Conservation (phyloP, 2,329 filamentous ascomycete genomes). For the Colletotrichum truncatum region DNA sequence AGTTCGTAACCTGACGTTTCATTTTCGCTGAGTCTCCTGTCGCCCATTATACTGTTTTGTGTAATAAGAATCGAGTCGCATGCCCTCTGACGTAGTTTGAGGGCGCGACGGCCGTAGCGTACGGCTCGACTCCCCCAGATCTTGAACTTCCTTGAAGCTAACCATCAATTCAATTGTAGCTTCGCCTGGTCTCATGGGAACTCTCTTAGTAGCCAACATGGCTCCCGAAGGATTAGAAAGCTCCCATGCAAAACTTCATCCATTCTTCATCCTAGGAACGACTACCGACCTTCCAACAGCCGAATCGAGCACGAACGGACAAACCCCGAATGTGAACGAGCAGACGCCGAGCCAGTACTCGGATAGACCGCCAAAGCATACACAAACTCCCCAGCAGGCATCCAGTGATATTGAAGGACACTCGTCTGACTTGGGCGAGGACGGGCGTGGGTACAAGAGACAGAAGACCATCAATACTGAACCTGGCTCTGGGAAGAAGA, state of each 20-base stretch:
- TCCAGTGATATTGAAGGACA: conserved; percentile 18
- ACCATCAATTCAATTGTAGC: not conserved
- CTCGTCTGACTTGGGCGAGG: conserved; percentile 18
- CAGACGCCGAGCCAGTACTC: not conserved
- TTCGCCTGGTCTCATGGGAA: conserved; percentile 46
- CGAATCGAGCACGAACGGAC: not conserved
- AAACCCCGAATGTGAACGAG: not conserved
- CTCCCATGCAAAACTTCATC: conserved; percentile 59
- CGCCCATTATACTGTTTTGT: not conserved
- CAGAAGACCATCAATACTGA: conserved; percentile 36
- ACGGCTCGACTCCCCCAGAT: not conserved
- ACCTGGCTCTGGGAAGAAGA: conserved; percentile 31
- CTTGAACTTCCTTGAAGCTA: not conserved
- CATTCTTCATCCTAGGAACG: conserved; percentile 56
- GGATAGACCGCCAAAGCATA: not conserved
- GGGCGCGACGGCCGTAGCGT: conserved; percentile 20
- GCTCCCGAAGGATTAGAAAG: conserved; percentile 47
- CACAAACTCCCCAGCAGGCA: not conserved
- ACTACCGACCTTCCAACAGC: not conserved
- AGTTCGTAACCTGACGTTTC: no score
- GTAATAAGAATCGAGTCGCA: conserved; percentile 6
- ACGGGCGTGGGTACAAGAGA: conserved; percentile 33
- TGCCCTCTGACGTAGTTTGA: conserved; percentile 27
- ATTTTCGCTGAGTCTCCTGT: no score
- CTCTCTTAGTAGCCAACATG: conserved; percentile 54